Conservation (phyloP, 768 basidiomycete species). For the Hericium rajendrae region DNA sequence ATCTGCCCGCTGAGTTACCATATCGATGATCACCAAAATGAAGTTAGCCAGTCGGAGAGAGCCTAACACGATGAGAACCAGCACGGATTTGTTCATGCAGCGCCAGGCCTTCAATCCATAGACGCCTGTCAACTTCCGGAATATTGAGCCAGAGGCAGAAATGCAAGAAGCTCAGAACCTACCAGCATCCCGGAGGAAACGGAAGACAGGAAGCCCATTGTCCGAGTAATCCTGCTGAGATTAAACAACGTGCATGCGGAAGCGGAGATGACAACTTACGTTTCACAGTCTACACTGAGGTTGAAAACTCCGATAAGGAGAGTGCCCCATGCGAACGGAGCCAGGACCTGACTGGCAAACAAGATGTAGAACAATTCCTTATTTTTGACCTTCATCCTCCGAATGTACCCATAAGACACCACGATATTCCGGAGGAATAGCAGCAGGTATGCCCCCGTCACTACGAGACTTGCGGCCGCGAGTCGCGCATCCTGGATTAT, state of each 20-base stretch:
- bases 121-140: conserved; percentile 45
- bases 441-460: conserved; percentile 38
- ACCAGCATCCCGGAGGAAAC: neutral
- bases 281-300: no score
- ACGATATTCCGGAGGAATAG: conserved; percentile 46
- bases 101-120: conserved; percentile 59
- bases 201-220: neutral
- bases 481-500: no score
- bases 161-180: neutral
- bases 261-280: no score
- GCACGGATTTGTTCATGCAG: conserved; percentile 50
- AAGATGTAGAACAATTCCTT: conserved; percentile 28
- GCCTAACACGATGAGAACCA: conserved; percentile 35
- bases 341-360: conserved; percentile 44
- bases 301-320: no score
- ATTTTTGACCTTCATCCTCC: conserved; percentile 33
- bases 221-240: no score
- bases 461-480: conserved; percentile 31
- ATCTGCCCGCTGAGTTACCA: conserved; percentile 11
- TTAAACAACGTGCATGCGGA: no score
- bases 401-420: conserved; percentile 40
- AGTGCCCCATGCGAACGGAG: conserved; percentile 27
- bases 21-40: conserved; percentile 32
- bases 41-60: conserved; percentile 33
- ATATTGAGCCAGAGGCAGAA: neutral